phyloP scores from a whole-genome alignment of 495 filamentous ascomycete species.

The Cladorrhinum samala region DNA sequence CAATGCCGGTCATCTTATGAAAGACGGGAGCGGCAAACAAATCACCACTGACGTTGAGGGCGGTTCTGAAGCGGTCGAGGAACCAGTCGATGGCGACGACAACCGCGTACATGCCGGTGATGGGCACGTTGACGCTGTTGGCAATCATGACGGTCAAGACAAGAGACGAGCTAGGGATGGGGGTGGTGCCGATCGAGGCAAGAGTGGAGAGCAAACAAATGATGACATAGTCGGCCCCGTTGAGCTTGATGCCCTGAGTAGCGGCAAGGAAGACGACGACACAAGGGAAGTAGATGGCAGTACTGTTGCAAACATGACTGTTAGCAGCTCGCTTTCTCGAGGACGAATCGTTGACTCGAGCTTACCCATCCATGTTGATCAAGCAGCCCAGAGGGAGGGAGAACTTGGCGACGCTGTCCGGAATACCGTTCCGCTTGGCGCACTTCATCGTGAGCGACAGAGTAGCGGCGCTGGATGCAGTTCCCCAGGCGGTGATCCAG shows the following conservation, averaged over 20 bases:
- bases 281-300: slow-evolving; percentile 28
- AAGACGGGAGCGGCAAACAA: slow-evolving; percentile 20
- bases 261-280: slow-evolving; percentile 28
- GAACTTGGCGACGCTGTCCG: slow-evolving; percentile 21
- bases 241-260: slow-evolving; percentile 25
- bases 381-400: slow-evolving; percentile 24
- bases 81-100: slow-evolving; percentile 30
- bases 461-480: slow-evolving; percentile 24
- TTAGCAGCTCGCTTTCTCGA: background rate
- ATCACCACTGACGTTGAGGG: slow-evolving; percentile 28
- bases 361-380: slow-evolving; percentile 30
- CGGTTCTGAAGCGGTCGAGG: slow-evolving; percentile 28
- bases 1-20: slow-evolving; percentile 12
- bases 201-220: slow-evolving; percentile 27
- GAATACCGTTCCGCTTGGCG: slow-evolving; percentile 11
- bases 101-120: slow-evolving; percentile 29
- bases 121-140: slow-evolving; percentile 20
- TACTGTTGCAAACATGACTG: background rate
- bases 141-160: slow-evolving; percentile 33
- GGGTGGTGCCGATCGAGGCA: slow-evolving; percentile 30
- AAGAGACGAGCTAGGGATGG: slow-evolving; percentile 27
- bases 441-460: slow-evolving; percentile 23
- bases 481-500: slow-evolving; percentile 29
- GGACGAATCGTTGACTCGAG: background rate
- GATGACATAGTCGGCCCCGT: slow-evolving; percentile 24